phyloP scores from a whole-genome alignment of 2,329 filamentous ascomycete species.

The Trichoderma semiorbis region DNA sequence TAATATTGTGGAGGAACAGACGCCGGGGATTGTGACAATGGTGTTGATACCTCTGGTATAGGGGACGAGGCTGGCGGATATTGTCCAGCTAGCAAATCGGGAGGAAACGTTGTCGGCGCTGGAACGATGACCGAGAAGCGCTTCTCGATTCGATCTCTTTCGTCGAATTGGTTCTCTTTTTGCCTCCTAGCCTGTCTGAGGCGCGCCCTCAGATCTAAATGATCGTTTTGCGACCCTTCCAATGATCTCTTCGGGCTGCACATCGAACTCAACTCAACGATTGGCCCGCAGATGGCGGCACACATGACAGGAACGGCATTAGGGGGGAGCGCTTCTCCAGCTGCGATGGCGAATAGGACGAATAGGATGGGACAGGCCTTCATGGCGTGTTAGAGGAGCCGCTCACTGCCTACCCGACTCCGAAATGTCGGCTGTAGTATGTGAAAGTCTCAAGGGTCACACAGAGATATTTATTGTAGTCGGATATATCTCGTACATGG shows the following conservation, averaged over 20 bases:
- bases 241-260: slow-evolving; percentile 27
- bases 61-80: neutral
- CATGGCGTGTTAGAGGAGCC: slow-evolving; percentile 24
- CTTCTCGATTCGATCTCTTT: slow-evolving; percentile 19
- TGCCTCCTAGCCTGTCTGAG: neutral
- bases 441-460: accelerated
- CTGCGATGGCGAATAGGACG: slow-evolving; percentile 29
- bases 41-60: neutral
- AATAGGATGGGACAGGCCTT: slow-evolving; percentile 29
- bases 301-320: slow-evolving; percentile 39
- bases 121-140: slow-evolving; percentile 31
- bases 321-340: slow-evolving; percentile 32
- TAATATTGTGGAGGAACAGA: neutral
- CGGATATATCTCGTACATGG: neutral
- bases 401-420: neutral
- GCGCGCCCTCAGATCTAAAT: neutral
- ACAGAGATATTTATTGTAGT: neutral
- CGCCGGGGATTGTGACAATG: neutral
- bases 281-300: slow-evolving; percentile 41
- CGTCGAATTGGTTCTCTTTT: neutral
- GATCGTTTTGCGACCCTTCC: neutral
- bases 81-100: slow-evolving; percentile 11
- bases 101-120: slow-evolving; percentile 32
- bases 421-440: neutral
- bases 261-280: slow-evolving; percentile 40